Base-by-base conservation (phyloP, 1,284 basidiomycete genomes). In the Puccinia hordei region DNA sequence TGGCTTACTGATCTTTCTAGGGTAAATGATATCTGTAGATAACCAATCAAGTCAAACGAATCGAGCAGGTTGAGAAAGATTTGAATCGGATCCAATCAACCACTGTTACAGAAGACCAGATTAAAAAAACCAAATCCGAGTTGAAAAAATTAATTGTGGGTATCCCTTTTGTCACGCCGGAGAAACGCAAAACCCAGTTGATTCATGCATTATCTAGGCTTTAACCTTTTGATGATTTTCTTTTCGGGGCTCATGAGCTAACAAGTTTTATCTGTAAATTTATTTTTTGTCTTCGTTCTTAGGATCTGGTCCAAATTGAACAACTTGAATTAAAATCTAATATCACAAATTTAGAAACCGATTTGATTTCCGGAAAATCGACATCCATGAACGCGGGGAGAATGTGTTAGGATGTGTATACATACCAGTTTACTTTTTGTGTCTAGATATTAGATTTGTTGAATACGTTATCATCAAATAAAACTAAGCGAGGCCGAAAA, bases 41-140 rank as follows among this genome's bases (percentile, higher is more conserved):
- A 82, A 91, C 93, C 13, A 89, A 90, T 33, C 93, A 95, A 86
- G 90, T 95, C 3, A 88, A 91, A 82, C 89, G 93, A 80, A 93
- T 95, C 84, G 92, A 94, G 85, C 89, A 90, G 2, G 92, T 94
- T 2, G 93, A 95, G 87, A 93, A 93, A 85, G 93, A 94, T 84
- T 85, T 95, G 9, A 66, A 63, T 6, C 27, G 74, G n/a, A 35
- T 76, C 35, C 49, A 66, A 76, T 63, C 59, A 17, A 66, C 22
- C 13, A 30, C 49, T 1, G 46, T 63, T 4, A 76, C 74, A 19
- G 35, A 76, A 12, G 59, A 49, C n/a, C 59, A 76, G 65, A 24
- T 76, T 30, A 38, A 65, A 24, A 76, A 76, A n/a, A 35, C 51
- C 12, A 76, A 66, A 53, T 65, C 46, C 19, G 59, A 76, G 44